These are phyloP conservation scores for Pneumocystis murina DNA, from an alignment of 1,139 yeast genomes.

Conservation along the genomic window DNA sequence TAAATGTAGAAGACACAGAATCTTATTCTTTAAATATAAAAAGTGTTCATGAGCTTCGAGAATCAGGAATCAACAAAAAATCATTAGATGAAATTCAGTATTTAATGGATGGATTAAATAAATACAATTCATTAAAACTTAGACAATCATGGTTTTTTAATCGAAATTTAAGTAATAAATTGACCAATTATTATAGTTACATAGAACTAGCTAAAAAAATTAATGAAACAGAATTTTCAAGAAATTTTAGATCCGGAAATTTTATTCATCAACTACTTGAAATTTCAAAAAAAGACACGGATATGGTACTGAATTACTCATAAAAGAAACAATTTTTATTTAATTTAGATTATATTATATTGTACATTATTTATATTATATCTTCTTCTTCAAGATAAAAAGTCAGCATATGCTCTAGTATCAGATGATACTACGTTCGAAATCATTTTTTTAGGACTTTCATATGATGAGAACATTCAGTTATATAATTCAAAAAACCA, in stretches of 20 bases:
- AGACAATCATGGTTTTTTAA: background rate
- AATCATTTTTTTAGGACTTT: background rate
- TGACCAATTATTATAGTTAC: background rate
- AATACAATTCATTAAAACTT: background rate
- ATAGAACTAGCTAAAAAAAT: background rate
- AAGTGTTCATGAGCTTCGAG: constrained; percentile 25
- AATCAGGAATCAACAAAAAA: constrained; percentile 26
- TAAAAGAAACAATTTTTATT: background rate
- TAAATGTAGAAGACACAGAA: background rate
- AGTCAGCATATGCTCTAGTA: background rate
- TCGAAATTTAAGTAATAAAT: background rate
- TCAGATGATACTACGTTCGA: background rate
- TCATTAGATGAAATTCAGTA: constrained; percentile 26
- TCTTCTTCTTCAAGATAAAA: background rate
- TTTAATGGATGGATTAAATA: constrained; percentile 25
- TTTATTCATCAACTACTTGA: background rate
- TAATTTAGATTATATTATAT: background rate
- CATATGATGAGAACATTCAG: background rate
- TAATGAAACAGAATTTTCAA: background rate
- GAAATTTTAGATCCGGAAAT: background rate
- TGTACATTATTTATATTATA: background rate
- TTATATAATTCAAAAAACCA: background rate
- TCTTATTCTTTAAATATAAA: constrained; percentile 13
- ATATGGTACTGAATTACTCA: background rate
- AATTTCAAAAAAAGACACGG: background rate